Evolutionary conservation across 2,329 filamentous ascomycete genomes (phyloP), one percentile per base, ranked within the genome.

Genomic region (Penicillium crustosum): DNA sequence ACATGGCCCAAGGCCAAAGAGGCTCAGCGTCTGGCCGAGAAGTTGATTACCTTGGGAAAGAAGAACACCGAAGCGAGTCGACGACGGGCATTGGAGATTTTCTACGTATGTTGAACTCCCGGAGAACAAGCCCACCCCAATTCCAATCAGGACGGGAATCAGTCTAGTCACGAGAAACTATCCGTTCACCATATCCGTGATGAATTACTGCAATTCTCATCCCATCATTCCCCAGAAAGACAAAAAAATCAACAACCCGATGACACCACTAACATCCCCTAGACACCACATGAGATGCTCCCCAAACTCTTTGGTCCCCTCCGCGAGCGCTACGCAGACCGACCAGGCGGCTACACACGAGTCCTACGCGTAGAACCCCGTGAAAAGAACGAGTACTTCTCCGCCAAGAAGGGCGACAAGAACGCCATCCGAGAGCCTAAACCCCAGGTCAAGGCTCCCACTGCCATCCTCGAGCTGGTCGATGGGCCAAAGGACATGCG

Each of bases 1-100:
- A 96, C 94, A 78, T 97, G 90, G 83, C 88, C 89, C 74, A 97
- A 97, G 79, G 94, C 94, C 48, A 99, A 97, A 79, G 94, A 99
- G 80, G 90, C 94, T 21, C 94, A 99, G 79, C 85, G 90, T 43
- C 76, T 97, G 67, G 94, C 93, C 8, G 94, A 99, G 74, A 95
- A 96, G 81, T 82, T 97, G 66, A 93, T 99, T 70, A 97, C 93
- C 5, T 77, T 96, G 68, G 93, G 90, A 21, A 99, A 97, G 84
- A 89, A 88, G 79, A 91, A 97, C 75, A 96, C 93, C 41, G 88
- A 92, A 70, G 90, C 91, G 21, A 89, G 88, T 60, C 83, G 85
- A 74, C 83, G 86, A 72, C 85, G 84, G 66, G 93, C 92, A n/a
- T 80, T 88, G 68, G 85, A 84, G 39, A 92, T 93, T 68, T 88